phyloP scores from a whole-genome alignment of 1,139 yeast species.

The Pichia cactophila region DNA sequence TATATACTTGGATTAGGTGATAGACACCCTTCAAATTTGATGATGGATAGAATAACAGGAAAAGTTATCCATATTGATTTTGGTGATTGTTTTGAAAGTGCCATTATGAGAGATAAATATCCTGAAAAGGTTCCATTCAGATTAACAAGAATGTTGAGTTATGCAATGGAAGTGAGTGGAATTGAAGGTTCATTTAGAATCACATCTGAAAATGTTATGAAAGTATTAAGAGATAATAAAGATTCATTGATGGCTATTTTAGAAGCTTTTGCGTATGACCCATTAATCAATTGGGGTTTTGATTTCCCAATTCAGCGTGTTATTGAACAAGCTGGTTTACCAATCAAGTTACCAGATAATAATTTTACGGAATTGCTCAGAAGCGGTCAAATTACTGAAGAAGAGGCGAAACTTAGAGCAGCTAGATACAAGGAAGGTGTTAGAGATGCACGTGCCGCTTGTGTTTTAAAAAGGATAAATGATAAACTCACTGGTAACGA shows the following conservation, averaged over 20 bases:
- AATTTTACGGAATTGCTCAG: slow-evolving; percentile 64
- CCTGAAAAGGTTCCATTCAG: slow-evolving; percentile 99
- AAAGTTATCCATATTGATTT: slow-evolving; percentile 95
- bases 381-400: slow-evolving; percentile 68
- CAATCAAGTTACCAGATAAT: slow-evolving; percentile 54
- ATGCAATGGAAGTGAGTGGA: slow-evolving; percentile 99
- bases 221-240: slow-evolving; percentile 83
- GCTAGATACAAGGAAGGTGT: slow-evolving; percentile 72
- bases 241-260: slow-evolving; percentile 96
- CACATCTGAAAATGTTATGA: slow-evolving; percentile 96
- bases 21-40: slow-evolving; percentile 93
- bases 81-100: slow-evolving; percentile 99
- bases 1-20: slow-evolving; percentile 95
- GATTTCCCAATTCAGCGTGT: slow-evolving; percentile 80
- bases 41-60: slow-evolving; percentile 92
- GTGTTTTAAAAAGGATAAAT: slow-evolving; percentile 82
- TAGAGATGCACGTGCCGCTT: slow-evolving; percentile 84
- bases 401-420: slow-evolving; percentile 64
- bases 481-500: slow-evolving; percentile 94
- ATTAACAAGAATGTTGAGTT: slow-evolving; percentile 90
- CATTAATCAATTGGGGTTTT: slow-evolving; percentile 97
- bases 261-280: slow-evolving; percentile 98
- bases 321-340: slow-evolving; percentile 52
- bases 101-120: slow-evolving; percentile 88
- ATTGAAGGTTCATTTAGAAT: slow-evolving; percentile 96